These are phyloP conservation scores for Arctium minus DNA, from an alignment of 129 eudicot genomes.

Conservation along the genomic window DNA sequence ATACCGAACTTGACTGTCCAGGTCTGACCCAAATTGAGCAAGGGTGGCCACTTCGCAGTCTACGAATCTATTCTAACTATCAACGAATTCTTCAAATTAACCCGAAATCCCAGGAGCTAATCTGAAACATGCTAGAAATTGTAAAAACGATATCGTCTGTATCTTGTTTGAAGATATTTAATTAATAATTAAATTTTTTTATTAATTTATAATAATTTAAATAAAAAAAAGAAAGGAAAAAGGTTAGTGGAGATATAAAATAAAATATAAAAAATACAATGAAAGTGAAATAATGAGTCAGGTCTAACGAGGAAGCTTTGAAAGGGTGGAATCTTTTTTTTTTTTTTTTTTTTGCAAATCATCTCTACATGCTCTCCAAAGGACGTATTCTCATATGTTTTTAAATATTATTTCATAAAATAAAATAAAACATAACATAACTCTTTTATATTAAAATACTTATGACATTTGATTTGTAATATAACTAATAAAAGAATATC, in stretches of 20 bases:
- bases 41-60: too few relatives aligned
- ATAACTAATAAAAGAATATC: not conserved
- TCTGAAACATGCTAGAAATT: not conserved
- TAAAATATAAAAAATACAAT: constrained; percentile 2
- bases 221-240: not conserved
- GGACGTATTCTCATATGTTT: constrained; percentile 9
- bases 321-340: constrained; percentile 29
- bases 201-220: not conserved
- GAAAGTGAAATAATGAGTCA: constrained; percentile 26
- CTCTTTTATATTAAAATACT: not conserved
- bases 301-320: constrained; percentile 22
- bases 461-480: not conserved
- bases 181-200: not conserved
- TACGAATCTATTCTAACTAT: too few relatives aligned
- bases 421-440: not conserved
- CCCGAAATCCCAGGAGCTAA: too few relatives aligned
- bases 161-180: not conserved
- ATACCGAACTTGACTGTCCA: too few relatives aligned
- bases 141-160: not conserved
- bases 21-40: too few relatives aligned
- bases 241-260: constrained; percentile 10
- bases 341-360: not conserved
- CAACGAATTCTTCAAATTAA: too few relatives aligned
- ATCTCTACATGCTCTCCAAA: constrained; percentile 38
- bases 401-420: not conserved